Evolutionary conservation across 148 eudicot genomes (phyloP), one percentile per base, ranked within the genome.

Genomic region (Spergularia bocconei): DNA sequence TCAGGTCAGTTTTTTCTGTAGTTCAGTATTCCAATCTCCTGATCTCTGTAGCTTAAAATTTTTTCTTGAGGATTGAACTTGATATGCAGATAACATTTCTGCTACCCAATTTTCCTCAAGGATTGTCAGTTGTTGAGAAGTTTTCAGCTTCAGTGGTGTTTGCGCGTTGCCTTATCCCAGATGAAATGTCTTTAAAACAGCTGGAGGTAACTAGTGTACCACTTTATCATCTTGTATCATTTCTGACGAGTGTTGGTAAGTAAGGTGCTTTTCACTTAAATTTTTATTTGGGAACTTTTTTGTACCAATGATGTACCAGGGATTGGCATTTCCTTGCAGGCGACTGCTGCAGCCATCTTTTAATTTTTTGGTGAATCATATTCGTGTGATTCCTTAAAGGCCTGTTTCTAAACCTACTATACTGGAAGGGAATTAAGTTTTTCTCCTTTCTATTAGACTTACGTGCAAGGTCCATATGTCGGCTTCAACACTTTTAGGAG

Each of bases 121-220:
- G 82, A 63, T 44, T 84, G 56, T 58, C 91, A 2, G 78, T 90
- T 72, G 38, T 89, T 67, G 96, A 94, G 63, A 90, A 91, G 74
- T 76, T 86, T 69, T 83, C 86, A 60, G 87, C 82, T 77, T 85
- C 95, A 61, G 52, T 80, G 52, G 75, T 77, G 21, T 73, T 94
- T 79, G 85, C 84, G 47, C 79, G 68, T 63, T 91, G 98, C 78
- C 70, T 88, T 82, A 83, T 94, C 71, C 90, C 91, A 38, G 90
- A 90, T 63, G 96, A 94, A 79, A 76, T 83, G 65, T 67, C 78
- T 15, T 72, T 90, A 70, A 85, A 86, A 71, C 85, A 81, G 71
- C 63, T 90, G 63, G 85, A 87, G 91, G 98, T 91, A 81, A 79
- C 83, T 81, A 14, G 19, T 69, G n/a, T 57, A 59, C 21, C 53